These are phyloP conservation scores for Pterocarpus macrocarpus DNA, from an alignment of 306 rosid genomes.

Conservation along the genomic window DNA sequence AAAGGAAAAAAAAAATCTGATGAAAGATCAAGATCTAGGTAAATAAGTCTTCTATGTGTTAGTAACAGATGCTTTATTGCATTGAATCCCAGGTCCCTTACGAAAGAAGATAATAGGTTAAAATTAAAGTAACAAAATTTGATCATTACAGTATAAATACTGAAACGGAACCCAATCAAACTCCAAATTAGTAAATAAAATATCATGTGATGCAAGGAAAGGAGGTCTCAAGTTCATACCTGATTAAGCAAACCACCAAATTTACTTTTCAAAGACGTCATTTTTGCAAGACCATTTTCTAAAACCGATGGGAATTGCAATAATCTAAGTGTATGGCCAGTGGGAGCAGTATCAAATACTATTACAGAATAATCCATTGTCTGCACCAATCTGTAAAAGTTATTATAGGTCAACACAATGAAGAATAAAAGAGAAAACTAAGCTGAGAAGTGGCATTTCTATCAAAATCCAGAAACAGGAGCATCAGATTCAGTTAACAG, in stretches of 20 bases:
- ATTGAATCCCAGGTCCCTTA: neutral
- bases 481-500: neutral
- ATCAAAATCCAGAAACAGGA: constrained; percentile 26
- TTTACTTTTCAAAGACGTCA: constrained; percentile 94
- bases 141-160: neutral
- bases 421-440: neutral
- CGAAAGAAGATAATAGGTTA: neutral
- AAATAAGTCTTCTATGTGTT: constrained; percentile 1
- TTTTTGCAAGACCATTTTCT: constrained; percentile 93
- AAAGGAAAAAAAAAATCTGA: neutral
- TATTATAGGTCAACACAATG: constrained; percentile 29
- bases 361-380: constrained; percentile 99
- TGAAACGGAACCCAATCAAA: constrained; percentile 11
- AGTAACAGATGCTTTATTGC: neutral
- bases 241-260: constrained; percentile 91
- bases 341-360: constrained; percentile 98
- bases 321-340: constrained; percentile 94
- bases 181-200: constrained; percentile 32
- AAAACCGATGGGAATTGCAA: constrained; percentile 96
- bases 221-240: constrained; percentile 55
- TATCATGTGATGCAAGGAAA: constrained; percentile 10
- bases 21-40: constrained; percentile 21
- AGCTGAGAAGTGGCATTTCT: constrained; percentile 13
- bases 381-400: constrained; percentile 86
- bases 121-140: neutral